A percentile compares a stretch with the other conserved stretches of the same genome.
phyloP scores from a whole-genome alignment of 768 basidiomycete species.

The Daedalea quercina region DNA sequence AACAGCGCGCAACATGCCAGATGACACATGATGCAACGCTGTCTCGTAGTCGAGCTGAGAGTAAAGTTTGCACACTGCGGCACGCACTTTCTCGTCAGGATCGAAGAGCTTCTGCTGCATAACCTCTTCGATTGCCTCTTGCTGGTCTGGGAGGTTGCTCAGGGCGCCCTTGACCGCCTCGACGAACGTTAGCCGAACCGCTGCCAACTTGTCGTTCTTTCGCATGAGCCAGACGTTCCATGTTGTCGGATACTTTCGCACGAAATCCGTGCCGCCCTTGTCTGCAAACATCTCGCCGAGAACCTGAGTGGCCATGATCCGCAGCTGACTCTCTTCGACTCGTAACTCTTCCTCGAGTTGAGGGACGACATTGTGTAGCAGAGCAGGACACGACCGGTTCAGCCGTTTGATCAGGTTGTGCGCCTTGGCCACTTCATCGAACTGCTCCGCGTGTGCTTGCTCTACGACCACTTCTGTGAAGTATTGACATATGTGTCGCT shows the following conservation, averaged over 20 bases:
- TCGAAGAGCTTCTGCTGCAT: slow-evolving; percentile 67
- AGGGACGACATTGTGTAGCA: slow-evolving; percentile 87
- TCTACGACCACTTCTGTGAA: slow-evolving; percentile 84
- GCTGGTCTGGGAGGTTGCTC: slow-evolving; percentile 56
- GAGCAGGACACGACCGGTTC: slow-evolving; percentile 68
- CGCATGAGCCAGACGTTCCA: slow-evolving; percentile 84
- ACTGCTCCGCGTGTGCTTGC: slow-evolving; percentile 53
- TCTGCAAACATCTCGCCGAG: slow-evolving; percentile 90
- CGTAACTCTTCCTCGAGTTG: slow-evolving; percentile 88
- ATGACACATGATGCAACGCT: slow-evolving; percentile 73
- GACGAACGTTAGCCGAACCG: slow-evolving; percentile 74
- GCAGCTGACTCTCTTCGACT: slow-evolving; percentile 62
- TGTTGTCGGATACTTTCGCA: slow-evolving; percentile 71
- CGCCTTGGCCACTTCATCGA: slow-evolving; percentile 62
- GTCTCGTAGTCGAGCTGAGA: slow-evolving; percentile 88
- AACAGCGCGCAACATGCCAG: slow-evolving; percentile 52
- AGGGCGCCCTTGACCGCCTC: slow-evolving; percentile 62
- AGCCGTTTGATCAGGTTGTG: slow-evolving; percentile 85
- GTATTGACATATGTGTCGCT: slow-evolving; percentile 85
- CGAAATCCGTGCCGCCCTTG: slow-evolving; percentile 64
- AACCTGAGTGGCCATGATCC: slow-evolving; percentile 77
- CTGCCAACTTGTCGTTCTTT: slow-evolving; percentile 64
- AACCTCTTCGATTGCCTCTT: slow-evolving; percentile 70
- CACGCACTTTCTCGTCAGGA: slow-evolving; percentile 87
- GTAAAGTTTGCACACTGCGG: slow-evolving; percentile 77